Percentiles rank a stretch among this genome's conserved stretches.
phyloP scores from a whole-genome alignment of 2,329 filamentous ascomycete genomes.

The Beauveria asiatica region DNA sequence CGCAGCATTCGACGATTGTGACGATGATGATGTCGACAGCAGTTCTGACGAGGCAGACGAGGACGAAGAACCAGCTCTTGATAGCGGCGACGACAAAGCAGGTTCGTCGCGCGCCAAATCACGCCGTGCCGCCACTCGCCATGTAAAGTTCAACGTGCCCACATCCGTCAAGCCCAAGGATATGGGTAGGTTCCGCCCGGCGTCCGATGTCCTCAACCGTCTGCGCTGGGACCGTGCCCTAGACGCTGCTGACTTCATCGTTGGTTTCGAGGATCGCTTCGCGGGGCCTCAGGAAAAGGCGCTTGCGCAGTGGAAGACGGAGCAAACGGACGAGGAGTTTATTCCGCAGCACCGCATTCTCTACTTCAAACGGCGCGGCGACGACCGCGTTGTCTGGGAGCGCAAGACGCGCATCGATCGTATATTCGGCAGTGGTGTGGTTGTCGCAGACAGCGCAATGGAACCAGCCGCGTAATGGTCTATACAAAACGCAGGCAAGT shows the following conservation, averaged over 20 bases:
- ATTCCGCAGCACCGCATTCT: constrained; percentile 57
- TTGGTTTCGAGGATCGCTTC: constrained; percentile 56
- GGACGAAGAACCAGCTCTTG: not conserved
- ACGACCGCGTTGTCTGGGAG: constrained; percentile 48
- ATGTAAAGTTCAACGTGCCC: constrained; percentile 1
- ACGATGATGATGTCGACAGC: constrained; percentile 18
- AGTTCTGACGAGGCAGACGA: constrained; percentile 8
- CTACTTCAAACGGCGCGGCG: constrained; percentile 49
- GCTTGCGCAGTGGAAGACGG: constrained; percentile 49
- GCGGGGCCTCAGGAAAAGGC: constrained; percentile 43
- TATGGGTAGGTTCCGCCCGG: constrained; percentile 43
- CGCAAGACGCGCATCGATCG: constrained; percentile 42
- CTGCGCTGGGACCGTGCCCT: constrained; percentile 51
- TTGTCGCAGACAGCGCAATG: not conserved
- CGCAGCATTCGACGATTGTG: constrained; percentile 32
- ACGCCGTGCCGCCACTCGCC: constrained; percentile 11
- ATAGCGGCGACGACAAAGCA: not conserved
- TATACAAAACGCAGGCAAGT: not conserved
- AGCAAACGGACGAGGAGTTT: constrained; percentile 57
- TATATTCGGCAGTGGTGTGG: constrained; percentile 47
- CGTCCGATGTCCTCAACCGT: constrained; percentile 49
- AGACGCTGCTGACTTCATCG: constrained; percentile 43
- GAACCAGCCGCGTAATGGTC: too few species aligned
- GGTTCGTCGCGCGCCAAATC: constrained; percentile 12
- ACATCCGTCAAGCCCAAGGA: constrained; percentile 21